phyloP scores from a whole-genome alignment of 306 rosid genomes.

The Betula pendula region DNA sequence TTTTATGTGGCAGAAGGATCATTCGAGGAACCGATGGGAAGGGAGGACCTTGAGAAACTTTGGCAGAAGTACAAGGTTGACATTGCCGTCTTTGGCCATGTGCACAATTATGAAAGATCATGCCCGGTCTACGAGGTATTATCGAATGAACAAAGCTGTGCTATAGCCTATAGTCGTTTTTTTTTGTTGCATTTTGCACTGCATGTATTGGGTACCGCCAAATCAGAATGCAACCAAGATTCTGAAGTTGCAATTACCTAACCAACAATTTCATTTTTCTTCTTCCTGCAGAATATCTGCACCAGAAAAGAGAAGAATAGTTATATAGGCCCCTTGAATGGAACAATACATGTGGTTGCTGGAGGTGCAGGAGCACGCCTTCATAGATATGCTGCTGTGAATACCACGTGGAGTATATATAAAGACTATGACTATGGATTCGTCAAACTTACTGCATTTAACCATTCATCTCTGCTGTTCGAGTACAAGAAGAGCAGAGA shows the following conservation, averaged over 20 bases:
- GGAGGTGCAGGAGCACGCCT: slow-evolving; percentile 95
- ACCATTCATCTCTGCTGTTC: slow-evolving; percentile 65
- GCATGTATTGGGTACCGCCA: too few relatives aligned
- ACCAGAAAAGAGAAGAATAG: slow-evolving; percentile 63
- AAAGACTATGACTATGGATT: slow-evolving; percentile 81
- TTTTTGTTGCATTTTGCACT: too few relatives aligned
- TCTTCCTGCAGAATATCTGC: slow-evolving; percentile 65
- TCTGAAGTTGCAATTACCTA: too few relatives aligned
- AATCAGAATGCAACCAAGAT: too few relatives aligned
- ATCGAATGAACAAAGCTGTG: too few relatives aligned
- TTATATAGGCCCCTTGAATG: slow-evolving; percentile 71
- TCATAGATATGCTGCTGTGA: slow-evolving; percentile 52
- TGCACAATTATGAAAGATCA: slow-evolving; percentile 88
- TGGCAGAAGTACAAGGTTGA: slow-evolving; percentile 97
- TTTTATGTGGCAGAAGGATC: slow-evolving; percentile 85
- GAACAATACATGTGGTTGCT: slow-evolving; percentile 87
- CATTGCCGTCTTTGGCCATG: slow-evolving; percentile 88
- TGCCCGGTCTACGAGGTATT: slow-evolving; percentile 89
- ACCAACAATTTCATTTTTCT: background rate
- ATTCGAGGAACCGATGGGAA: slow-evolving; percentile 95
- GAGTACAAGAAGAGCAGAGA: too few relatives aligned
- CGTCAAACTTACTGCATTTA: slow-evolving; percentile 79
- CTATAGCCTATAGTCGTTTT: too few relatives aligned
- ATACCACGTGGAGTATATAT: slow-evolving; percentile 75
- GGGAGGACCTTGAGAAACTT: slow-evolving; percentile 82